Conservation (phyloP, 352 stramenopile species). For the Chrysophaeum taylorii region DNA sequence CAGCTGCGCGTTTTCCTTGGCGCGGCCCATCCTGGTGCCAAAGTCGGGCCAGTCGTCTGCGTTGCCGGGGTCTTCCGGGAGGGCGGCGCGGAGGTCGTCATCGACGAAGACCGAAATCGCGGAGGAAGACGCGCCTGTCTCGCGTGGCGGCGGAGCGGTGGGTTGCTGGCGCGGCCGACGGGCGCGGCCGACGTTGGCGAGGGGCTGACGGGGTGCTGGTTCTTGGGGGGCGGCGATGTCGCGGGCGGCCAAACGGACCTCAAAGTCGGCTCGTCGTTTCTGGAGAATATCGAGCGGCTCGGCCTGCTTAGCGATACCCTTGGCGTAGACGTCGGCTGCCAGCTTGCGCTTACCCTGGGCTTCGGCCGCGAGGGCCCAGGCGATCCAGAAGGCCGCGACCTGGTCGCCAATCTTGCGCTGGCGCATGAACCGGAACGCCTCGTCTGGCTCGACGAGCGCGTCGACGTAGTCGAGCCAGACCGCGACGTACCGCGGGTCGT, state of each 20-base stretch:
- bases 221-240: too few relatives aligned
- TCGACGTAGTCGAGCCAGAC: conserved; percentile 10
- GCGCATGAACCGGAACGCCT: not conserved
- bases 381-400: not conserved
- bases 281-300: too few relatives aligned
- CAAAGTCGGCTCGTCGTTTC: not conserved
- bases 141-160: too few relatives aligned
- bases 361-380: not conserved
- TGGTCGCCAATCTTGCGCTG: conserved; percentile 3
- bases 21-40: not conserved
- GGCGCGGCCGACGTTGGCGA: too few relatives aligned
- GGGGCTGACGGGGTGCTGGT: too few relatives aligned
- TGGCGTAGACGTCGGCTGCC: not conserved
- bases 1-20: not conserved
- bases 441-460: not conserved
- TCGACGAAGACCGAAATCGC: conserved; percentile 13
- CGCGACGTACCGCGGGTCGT: conserved; percentile 2
- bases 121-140: too few relatives aligned
- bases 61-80: not conserved
- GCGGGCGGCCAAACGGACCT: not conserved
- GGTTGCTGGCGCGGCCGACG: too few relatives aligned
- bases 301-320: not conserved
- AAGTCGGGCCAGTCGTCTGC: conserved; percentile 7
- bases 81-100: not conserved
- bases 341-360: not conserved